Conservation (phyloP, 2,329 filamentous ascomycete genomes). For the Alternaria angustiovoidea region DNA sequence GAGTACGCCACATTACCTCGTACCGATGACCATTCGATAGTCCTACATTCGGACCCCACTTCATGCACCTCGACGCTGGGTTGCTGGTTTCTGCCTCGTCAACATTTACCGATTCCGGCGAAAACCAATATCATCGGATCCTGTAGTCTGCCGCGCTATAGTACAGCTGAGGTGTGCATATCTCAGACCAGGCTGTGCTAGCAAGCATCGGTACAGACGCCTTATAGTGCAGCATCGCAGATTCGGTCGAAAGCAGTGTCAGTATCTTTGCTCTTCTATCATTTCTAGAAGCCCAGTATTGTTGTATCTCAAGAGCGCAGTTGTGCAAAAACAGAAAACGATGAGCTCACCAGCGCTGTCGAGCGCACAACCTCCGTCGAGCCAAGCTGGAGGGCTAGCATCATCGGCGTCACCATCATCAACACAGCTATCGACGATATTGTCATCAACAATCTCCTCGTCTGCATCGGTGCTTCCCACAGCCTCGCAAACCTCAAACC, state of each 20-base stretch:
- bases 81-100: neutral
- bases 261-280: neutral
- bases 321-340: no score
- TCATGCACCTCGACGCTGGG: neutral
- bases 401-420: no score
- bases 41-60: neutral
- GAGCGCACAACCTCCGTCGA: no score
- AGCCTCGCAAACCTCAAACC: no score
- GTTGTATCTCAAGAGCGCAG: no score
- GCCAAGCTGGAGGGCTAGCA: no score
- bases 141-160: neutral
- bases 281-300: neutral
- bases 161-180: neutral
- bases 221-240: neutral
- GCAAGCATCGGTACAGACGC: neutral
- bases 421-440: no score
- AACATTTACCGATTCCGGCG: neutral
- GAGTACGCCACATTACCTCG: neutral
- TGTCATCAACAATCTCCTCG: no score
- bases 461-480: no score
- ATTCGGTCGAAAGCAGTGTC: neutral
- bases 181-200: neutral
- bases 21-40: neutral
- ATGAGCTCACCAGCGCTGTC: no score
- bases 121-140: neutral